A percentile compares a stretch with the other conserved stretches of the same genome.
Conservation (phyloP, 345 rosid genomes). For the Pseudoturritis turrita region DNA sequence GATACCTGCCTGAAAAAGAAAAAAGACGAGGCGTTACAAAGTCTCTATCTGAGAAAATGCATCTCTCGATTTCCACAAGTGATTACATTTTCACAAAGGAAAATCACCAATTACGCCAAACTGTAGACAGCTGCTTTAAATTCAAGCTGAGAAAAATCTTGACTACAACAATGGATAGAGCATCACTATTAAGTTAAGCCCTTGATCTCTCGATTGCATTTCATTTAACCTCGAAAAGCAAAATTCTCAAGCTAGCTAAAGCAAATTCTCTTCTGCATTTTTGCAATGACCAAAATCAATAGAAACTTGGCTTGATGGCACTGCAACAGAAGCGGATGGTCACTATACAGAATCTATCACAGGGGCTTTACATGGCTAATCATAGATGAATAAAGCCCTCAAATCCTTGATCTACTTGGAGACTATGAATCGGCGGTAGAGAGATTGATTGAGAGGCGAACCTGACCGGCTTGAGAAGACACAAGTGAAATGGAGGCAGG, state of each 20-base stretch:
- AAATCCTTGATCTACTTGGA: no score
- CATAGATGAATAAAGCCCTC: neutral
- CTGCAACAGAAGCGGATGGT: no score
- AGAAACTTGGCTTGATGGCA: neutral
- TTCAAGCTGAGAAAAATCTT: neutral
- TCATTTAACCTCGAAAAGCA: neutral
- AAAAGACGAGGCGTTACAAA: neutral
- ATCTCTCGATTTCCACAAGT: neutral
- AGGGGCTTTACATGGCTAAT: neutral
- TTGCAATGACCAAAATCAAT: neutral
- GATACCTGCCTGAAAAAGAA: conserved; percentile 51
- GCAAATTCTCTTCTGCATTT: no score
- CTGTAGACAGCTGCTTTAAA: neutral
- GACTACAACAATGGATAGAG: no score
- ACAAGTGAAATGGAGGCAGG: conserved; percentile 62
- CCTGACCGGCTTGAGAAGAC: conserved; percentile 89
- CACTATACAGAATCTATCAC: neutral
- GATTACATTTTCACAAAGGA: neutral
- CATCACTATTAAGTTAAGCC: no score
- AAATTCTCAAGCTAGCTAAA: neutral
- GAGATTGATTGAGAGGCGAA: conserved; percentile 3
- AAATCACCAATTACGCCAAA: neutral
- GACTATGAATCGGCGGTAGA: neutral
- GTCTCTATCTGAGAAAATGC: neutral
- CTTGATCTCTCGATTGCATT: no score